Evolutionary conservation across 148 eudicot genomes (phyloP), one percentile per base, ranked within the genome.

Genomic region (Persicaria tinctoria): DNA sequence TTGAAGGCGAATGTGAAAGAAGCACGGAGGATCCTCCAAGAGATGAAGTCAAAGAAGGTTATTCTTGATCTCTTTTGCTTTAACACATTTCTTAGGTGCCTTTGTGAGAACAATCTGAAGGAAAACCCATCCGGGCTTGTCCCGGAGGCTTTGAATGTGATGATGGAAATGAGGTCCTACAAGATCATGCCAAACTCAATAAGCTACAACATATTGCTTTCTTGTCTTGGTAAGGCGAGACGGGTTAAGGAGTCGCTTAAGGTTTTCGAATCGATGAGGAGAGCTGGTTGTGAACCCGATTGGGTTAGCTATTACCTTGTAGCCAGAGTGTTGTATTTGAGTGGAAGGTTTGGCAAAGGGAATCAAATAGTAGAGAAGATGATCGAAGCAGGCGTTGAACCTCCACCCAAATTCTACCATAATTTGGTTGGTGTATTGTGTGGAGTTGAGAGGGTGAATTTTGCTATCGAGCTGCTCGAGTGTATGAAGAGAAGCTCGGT

Each of bases 291-390:
- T 80, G 73, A 73, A 49, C 87, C 89, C 17, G 89, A 88, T 74
- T 88, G 92, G 88, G 79, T 57, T 45, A 88, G 81, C 81, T 85
- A 85, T 72, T 85, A 86, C 76, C 88, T 86, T 80, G 79, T 88
- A n/a, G 79, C 80, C 2, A 82, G 87, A 62, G 88, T 88, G 74
- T 73, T 85, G 68, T 88, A 77, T 86, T 81, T 88, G 80, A 83
- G 82, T 1, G 89, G 89, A 73, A 85, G 92, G 75, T 88, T 88
- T 49, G 92, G 89, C 7, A 88, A 84, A 80, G 88, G 92, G 73
- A 86, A 86, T 82, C 89, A 82, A 78, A 68, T 80, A 70, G 76
- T 86, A 66, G 86, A 81, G 60, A 70, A 81, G 76, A 83, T 84
- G 86, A 77, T 76, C 46, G 85, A 83, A 10, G 84, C 77, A 16